Conservation (phyloP, 140 eudicot species). For the Bidens hawaiensis region DNA sequence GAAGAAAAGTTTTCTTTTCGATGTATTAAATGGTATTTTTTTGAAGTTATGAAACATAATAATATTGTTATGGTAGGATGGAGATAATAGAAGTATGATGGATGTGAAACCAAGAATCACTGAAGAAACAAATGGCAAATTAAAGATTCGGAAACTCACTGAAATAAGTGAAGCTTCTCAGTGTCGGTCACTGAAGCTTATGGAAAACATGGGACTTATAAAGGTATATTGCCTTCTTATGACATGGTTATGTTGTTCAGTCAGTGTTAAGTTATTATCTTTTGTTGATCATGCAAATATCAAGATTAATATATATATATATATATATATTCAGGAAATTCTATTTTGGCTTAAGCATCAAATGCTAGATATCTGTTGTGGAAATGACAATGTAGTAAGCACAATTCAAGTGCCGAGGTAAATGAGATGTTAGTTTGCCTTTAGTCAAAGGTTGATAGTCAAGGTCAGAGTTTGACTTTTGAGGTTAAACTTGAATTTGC, state of each 20-base stretch:
- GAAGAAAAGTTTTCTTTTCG: neutral
- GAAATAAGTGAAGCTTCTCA: slow-evolving; percentile 76
- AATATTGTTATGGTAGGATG: slow-evolving; percentile 44
- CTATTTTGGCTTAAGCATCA: slow-evolving; percentile 52
- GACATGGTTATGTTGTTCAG: neutral
- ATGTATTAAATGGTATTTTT: neutral
- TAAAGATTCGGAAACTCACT: slow-evolving; percentile 65
- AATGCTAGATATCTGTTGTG: slow-evolving; percentile 52
- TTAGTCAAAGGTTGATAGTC: neutral
- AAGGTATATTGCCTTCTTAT: slow-evolving; percentile 41
- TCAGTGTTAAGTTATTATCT: neutral
- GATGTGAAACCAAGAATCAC: slow-evolving; percentile 76
- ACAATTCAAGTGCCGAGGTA: slow-evolving; percentile 45
- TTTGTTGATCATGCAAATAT: slow-evolving; percentile 31
- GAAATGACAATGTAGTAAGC: slow-evolving; percentile 60
- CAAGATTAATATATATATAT: slow-evolving; percentile 48
- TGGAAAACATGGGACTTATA: slow-evolving; percentile 68
- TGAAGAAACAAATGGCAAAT: slow-evolving; percentile 65
- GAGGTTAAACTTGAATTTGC: neutral
- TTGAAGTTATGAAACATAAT: neutral
- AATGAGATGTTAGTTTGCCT: slow-evolving; percentile 5
- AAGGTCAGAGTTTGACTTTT: neutral
- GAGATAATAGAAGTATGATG: slow-evolving; percentile 53
- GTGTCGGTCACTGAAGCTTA: slow-evolving; percentile 73
- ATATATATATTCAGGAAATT: slow-evolving; percentile 52